Evolutionary conservation across 176 grass and related monocot genomes (phyloP).

Genomic region (Tillandsia leiboldiana): DNA sequence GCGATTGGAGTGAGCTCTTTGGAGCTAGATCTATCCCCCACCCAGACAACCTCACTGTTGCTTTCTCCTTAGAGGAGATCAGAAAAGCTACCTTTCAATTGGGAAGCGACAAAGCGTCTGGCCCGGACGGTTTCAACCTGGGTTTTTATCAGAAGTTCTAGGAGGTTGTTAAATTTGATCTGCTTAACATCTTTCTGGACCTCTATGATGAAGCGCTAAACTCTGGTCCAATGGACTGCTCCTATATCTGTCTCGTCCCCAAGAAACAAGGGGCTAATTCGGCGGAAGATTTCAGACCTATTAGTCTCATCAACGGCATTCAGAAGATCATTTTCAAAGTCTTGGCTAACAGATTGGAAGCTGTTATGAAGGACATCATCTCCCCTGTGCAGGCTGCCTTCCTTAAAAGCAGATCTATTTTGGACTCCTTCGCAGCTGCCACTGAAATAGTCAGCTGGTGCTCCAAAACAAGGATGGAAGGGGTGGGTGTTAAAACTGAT

Average conservation of each 20-base stretch:
- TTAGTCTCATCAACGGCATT: neutral
- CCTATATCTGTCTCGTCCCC: neutral
- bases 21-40: no score
- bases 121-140: neutral
- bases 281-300: neutral
- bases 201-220: neutral
- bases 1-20: no score
- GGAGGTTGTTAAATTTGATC: neutral
- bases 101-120: neutral
- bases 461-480: no score
- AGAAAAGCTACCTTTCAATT: neutral
- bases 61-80: neutral
- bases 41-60: no score
- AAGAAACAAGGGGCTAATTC: neutral
- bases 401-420: no score
- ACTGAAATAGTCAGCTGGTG: no score
- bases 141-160: neutral
- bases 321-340: neutral
- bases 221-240: neutral
- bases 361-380: no score
- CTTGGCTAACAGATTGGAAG: neutral
- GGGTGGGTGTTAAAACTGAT: no score
- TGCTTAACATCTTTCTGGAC: neutral
- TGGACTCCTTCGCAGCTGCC: no score
- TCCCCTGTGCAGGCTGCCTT: no score